Base-by-base conservation (phyloP, 805 yeast species). In the Pichia rugopelliculosa region DNA sequence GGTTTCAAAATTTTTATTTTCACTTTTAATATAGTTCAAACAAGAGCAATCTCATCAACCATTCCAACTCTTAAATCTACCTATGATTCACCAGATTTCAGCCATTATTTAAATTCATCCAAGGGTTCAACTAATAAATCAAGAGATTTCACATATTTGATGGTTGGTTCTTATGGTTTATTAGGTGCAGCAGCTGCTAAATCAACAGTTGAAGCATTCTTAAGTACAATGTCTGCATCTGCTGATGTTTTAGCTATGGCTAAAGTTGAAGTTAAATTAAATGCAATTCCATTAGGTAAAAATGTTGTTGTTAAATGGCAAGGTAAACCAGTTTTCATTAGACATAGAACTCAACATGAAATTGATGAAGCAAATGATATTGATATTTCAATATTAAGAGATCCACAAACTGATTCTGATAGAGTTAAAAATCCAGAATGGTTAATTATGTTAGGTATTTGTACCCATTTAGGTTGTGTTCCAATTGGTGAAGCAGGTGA, bases 401-500 rank as follows among this genome's bases (percentile, higher is more conserved):
- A 93, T 70, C 99, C 99, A 59, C 87, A 93, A 77, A 71, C 75
- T 44, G 99, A 93, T 69, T 68, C 85, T 56, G 95, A 88, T 67
- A 89, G 99, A 77, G 97, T 87, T 57, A 76, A 87, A 74, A 85
- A 84, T 71, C 98, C 99, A 58, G 93, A 91, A 74, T 93, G 99
- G 99, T 81, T 93, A 67, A 79, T 93, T 70, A 93, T 93, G 99
- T 72, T 93, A 74, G 99, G 99, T 75, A 91, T 93, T 70, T 93
- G 99, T 79, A 93, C 99, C 59, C 99, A 93, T 72, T 83, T 93
- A 78, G 99, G 99, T 71, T 93, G 99, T 84, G 99, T 93, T 54
- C 99, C 99, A 59, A 93, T 93, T 65, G 99, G 99, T 69, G 98
- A 93, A 76, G 84, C 97, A 58, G 99, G 99, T 75, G 99, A 93